Percentiles rank a stretch among this genome's conserved stretches.
phyloP scores from a whole-genome alignment of 805 yeast genomes.

The Naumovozyma baii region DNA sequence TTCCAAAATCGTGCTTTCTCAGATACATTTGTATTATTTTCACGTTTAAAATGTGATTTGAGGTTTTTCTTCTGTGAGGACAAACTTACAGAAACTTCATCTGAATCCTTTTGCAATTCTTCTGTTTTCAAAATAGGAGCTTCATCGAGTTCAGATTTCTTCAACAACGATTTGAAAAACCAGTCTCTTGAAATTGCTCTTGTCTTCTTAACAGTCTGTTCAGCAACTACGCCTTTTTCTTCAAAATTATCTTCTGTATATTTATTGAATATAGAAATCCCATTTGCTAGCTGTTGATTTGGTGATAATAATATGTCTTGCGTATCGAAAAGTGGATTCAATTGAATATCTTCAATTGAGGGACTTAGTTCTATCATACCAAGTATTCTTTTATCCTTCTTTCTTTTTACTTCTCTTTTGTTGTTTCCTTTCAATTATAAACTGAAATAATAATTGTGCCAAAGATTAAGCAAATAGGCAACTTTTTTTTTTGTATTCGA shows the following conservation, averaged over 20 bases:
- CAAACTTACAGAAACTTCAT: not conserved
- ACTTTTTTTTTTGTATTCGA: too few species aligned
- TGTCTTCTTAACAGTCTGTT: not conserved
- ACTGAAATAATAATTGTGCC: too few species aligned
- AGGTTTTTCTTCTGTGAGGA: conserved; percentile 2
- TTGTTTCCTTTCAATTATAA: not conserved
- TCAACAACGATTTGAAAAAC: not conserved
- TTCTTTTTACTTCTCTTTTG: not conserved
- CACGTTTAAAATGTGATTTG: conserved; percentile 12
- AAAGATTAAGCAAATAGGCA: too few species aligned
- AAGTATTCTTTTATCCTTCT: not conserved
- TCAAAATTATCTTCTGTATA: not conserved
- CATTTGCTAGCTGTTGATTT: not conserved
- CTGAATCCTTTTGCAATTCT: not conserved
- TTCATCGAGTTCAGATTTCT: not conserved
- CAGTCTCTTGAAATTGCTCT: not conserved
- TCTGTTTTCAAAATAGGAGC: not conserved
- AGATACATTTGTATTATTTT: not conserved
- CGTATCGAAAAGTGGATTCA: not conserved
- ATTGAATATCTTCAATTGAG: not conserved
- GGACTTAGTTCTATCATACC: not conserved
- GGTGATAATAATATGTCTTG: not conserved
- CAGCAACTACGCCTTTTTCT: not conserved
- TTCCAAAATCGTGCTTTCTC: not conserved
- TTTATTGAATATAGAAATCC: not conserved